Evolutionary conservation across 73 alveolate genomes (phyloP).

Genomic region (Uronychia binucleata): DNA sequence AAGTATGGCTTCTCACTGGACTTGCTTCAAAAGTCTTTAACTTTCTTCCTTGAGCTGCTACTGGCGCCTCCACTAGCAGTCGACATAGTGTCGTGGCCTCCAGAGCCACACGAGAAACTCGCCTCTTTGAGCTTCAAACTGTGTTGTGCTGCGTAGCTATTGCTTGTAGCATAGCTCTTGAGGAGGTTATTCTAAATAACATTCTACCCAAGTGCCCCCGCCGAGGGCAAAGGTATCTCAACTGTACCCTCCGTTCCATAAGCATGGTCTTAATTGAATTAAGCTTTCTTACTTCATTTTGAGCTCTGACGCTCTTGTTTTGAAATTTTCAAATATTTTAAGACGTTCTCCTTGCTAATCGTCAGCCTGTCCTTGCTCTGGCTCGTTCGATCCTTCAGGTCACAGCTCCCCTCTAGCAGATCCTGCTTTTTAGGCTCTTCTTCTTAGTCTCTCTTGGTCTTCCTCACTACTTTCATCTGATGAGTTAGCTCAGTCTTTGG

Average conservation of each 20-base stretch:
- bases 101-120: not conserved
- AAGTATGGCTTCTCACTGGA: not conserved
- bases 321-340: not conserved
- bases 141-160: not conserved
- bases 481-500: not conserved
- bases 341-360: not conserved
- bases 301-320: not conserved
- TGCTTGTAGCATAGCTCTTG: not conserved
- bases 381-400: not conserved
- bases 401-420: not conserved
- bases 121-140: not conserved
- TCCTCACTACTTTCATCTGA: not conserved
- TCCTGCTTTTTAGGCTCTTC: not conserved
- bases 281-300: not conserved
- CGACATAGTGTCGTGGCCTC: not conserved
- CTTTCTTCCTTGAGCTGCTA: not conserved
- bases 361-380: not conserved
- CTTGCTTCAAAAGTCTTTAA: not conserved
- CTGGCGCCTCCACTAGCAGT: not conserved
- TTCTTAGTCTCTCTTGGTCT: not conserved
- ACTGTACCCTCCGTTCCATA: not conserved
- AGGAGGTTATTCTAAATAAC: not conserved
- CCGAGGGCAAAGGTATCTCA: too few relatives aligned
- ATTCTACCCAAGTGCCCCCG: not conserved
- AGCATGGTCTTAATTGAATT: not conserved